These are phyloP conservation scores for Terfezia claveryi DNA, from an alignment of 495 filamentous ascomycete species.

Conservation along the genomic window DNA sequence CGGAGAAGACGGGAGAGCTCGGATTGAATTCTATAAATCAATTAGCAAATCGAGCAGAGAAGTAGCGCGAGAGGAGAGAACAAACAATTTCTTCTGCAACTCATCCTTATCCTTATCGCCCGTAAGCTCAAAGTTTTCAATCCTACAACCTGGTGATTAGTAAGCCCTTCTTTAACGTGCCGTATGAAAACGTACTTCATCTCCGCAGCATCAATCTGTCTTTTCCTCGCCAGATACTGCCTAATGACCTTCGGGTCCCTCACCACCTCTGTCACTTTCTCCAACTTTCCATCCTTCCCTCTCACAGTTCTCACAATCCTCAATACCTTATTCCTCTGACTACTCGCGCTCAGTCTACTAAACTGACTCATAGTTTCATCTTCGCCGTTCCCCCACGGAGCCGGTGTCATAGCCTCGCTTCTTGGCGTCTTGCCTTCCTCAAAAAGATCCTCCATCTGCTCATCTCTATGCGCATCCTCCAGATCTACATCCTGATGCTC, in stretches of 20 bases:
- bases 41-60: conserved; percentile 1
- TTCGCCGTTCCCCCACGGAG: conserved; percentile 29
- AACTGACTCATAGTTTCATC: conserved; percentile 78
- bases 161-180: conserved; percentile 9
- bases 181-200: conserved; percentile 32
- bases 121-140: conserved; percentile 44
- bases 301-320: conserved; percentile 47
- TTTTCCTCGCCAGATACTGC: conserved; percentile 31
- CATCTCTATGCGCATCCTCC: conserved; percentile 23
- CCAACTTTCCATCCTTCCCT: conserved; percentile 36
- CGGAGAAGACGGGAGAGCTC: conserved; percentile 65
- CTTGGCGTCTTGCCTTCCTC: conserved; percentile 38
- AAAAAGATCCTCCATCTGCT: conserved; percentile 43
- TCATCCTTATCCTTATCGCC: conserved; percentile 51
- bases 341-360: conserved; percentile 50
- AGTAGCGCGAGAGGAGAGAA: conserved; percentile 14
- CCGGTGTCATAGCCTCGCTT: conserved; percentile 38
- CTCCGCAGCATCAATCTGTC: conserved; percentile 37
- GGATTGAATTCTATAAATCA: conserved; percentile 34
- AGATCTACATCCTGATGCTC: conserved; percentile 40
- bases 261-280: conserved; percentile 22
- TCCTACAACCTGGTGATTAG: conserved; percentile 13
- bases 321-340: conserved; percentile 42
- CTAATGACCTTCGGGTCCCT: conserved; percentile 22
- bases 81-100: conserved; percentile 33